A percentile compares a stretch with the other conserved stretches of the same genome.
Conservation (phyloP, 768 basidiomycete species). For the Pulveroboletus sp. region DNA sequence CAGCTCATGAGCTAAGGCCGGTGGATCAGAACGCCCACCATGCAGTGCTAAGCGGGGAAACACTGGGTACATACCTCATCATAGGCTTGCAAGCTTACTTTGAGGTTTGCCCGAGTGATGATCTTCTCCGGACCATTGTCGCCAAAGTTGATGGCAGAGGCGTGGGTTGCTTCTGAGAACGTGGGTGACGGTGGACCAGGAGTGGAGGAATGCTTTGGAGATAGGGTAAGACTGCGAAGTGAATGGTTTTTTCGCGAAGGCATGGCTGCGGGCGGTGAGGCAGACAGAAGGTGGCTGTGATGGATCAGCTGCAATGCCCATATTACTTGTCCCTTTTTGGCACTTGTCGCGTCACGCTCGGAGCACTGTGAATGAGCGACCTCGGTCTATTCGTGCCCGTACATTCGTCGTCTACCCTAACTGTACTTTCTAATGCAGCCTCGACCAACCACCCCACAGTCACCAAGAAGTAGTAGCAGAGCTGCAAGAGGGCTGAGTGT, state of each 20-base stretch:
- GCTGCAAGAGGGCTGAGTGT: constrained; percentile 7
- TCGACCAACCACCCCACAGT: background rate
- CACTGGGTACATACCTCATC: constrained; percentile 56
- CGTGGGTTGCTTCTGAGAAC: constrained; percentile 76
- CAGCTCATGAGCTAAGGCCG: constrained; percentile 61
- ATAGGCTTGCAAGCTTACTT: constrained; percentile 72
- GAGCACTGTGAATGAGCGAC: background rate
- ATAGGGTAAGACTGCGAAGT: constrained; percentile 49
- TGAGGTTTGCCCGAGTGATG: constrained; percentile 75
- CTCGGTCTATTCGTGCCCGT: background rate
- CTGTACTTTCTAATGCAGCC: constrained; percentile 1
- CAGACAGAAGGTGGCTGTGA: constrained; percentile 8
- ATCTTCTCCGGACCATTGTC: constrained; percentile 72
- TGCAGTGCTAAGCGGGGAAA: background rate
- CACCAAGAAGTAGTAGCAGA: background rate
- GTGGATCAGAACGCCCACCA: constrained; percentile 15
- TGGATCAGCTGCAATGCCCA: constrained; percentile 12
- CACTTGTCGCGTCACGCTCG: background rate
- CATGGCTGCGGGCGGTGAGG: constrained; percentile 30
- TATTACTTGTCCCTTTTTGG: constrained; percentile 15
- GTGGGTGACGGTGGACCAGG: constrained; percentile 76
- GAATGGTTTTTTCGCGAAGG: constrained; percentile 49
- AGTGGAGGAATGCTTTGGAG: constrained; percentile 42
- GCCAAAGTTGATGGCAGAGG: constrained; percentile 73
- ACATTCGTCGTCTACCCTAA: constrained; percentile 8